Base-by-base conservation (phyloP, 106 monocot species). In the Phalaenopsis aphrodite region DNA sequence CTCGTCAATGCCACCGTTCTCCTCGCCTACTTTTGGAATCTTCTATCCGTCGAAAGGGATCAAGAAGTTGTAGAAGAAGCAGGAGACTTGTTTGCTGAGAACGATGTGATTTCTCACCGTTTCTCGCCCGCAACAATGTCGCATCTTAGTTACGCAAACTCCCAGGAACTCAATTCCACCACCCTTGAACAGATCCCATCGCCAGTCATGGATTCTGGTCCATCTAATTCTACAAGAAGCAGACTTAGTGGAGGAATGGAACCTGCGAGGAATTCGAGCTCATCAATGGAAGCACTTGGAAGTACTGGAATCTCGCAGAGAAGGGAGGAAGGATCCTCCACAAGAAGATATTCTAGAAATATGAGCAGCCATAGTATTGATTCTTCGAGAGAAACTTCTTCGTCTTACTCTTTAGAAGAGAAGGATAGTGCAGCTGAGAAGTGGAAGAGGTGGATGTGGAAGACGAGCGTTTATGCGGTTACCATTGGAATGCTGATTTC, bases 401-500 rank as follows among this genome's bases (percentile, higher is more conserved):
- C 78, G 8, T 19, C 64, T 45, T 6, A 45, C 43, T 45, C 43
- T 74, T 58, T 56, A 55, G 82, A 79, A 30, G 64, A 12, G 4
- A 8, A 49, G 72, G 82, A 82, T 55, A 39, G 49, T 42, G 52
- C 66, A 5, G 61, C 52, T 18, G 74, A 78, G 16, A 79, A 57
- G 17, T 80, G 83, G 85, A 86, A 88, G 55, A 81, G 23, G 9
- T 75, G 78, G 67, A 5, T 83, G 46, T 86, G 88, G 88, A 88
- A 88, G 67, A 57, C 77, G 11, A 81, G 78, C 23, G 86, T 88
- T 19, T 88, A 86, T 79, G 78, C 84, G 4, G 81, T 88, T 37
- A 88, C 88, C n/a, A 37, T 88, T 23, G 88, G 85, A 39, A 88
- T 86, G 88, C 86, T 88, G 10, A 57, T 88, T 58, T 58, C 88